Conservation (phyloP, 176 grass and related monocot species). For the Musa troglodytarum region DNA sequence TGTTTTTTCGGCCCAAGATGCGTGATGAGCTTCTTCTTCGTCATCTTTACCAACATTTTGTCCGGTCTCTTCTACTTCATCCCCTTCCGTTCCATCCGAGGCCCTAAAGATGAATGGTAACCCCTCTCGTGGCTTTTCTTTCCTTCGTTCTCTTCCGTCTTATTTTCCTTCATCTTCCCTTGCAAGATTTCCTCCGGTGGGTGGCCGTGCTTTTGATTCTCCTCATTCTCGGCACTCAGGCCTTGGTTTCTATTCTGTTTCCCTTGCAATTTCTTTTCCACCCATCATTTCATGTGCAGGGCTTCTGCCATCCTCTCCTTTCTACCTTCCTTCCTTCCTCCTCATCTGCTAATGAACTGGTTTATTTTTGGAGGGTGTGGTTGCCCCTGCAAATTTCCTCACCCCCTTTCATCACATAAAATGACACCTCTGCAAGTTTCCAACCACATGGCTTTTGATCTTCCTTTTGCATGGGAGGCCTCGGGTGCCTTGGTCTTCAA, state of each 20-base stretch:
- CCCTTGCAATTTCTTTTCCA: background rate
- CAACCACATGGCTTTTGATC: background rate
- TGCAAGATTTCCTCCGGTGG: background rate
- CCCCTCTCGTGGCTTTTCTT: background rate
- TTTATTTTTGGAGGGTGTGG: background rate
- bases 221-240: background rate
- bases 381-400: background rate
- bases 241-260: background rate
- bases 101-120: background rate
- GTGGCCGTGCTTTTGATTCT: background rate
- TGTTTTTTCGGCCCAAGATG: background rate
- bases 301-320: background rate
- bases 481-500: background rate
- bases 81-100: too few relatives aligned
- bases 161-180: background rate
- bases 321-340: background rate
- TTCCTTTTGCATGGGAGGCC: background rate
- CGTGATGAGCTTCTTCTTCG: background rate
- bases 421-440: conserved; percentile 7
- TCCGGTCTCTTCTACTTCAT: too few relatives aligned
- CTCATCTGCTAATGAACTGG: background rate
- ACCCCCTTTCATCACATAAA: conserved; percentile 1
- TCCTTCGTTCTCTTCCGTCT: background rate
- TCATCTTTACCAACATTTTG: background rate
- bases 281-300: conserved; percentile 5